phyloP scores from a whole-genome alignment of 768 basidiomycete genomes.

The Lactarius pseudohatsudake region DNA sequence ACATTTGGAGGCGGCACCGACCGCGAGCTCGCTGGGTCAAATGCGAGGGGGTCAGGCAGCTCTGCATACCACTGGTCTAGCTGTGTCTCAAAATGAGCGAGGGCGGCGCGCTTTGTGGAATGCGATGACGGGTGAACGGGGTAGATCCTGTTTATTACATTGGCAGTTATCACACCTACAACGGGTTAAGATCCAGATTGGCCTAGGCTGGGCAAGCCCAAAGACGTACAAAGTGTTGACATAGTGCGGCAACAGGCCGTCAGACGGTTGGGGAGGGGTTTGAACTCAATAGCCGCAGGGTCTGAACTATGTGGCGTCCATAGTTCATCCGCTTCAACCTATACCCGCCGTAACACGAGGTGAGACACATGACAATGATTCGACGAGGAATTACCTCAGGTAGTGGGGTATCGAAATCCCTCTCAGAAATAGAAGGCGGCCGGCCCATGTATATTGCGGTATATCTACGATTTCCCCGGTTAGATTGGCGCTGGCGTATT shows the following conservation, averaged over 20 bases:
- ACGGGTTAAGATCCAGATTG: constrained; percentile 11
- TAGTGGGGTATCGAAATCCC: constrained; percentile 66
- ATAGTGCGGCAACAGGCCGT: constrained; percentile 58
- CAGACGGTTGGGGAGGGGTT: constrained; percentile 46
- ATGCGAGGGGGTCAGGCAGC: constrained; percentile 62
- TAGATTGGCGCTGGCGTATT: constrained; percentile 7
- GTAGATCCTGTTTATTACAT: constrained; percentile 67
- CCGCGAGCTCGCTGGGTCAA: constrained; percentile 55
- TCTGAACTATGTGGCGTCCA: constrained; percentile 50
- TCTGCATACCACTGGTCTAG: constrained; percentile 75
- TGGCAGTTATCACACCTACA: constrained; percentile 64
- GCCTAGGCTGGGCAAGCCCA: not conserved
- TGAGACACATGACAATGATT: not conserved
- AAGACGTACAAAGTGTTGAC: constrained; percentile 55
- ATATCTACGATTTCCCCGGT: constrained; percentile 44
- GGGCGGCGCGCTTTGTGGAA: constrained; percentile 47
- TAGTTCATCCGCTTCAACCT: constrained; percentile 58
- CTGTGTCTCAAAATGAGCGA: constrained; percentile 59
- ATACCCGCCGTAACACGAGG: constrained; percentile 13
- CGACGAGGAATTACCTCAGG: constrained; percentile 43
- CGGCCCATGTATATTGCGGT: constrained; percentile 77
- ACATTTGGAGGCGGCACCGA: constrained; percentile 61
- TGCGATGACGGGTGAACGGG: constrained; percentile 56
- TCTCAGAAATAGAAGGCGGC: constrained; percentile 64
- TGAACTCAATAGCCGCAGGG: constrained; percentile 43